Evolutionary conservation across 2,329 filamentous ascomycete species (phyloP), one percentile per base, ranked within the genome.

Genomic region (Monilinia vaccinii-corymbosi): DNA sequence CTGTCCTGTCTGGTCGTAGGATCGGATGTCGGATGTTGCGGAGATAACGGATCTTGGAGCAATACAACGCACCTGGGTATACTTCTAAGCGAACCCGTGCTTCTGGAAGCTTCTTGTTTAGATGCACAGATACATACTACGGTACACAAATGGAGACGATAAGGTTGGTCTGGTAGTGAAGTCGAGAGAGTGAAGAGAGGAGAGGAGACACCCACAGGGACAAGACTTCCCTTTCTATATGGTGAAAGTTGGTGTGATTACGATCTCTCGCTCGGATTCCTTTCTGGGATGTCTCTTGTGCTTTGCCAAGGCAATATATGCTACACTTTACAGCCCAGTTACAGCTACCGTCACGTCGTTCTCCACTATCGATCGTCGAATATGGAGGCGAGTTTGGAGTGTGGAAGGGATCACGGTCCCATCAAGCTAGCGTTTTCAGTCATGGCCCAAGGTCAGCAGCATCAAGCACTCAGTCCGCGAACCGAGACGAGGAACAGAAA

Each of bases 401-500:
- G 66, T 68, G 65, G 67, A 68, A 65, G 61, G 62, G 66, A 59
- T 59, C 63, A 65, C 61, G 62, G 64, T 61, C 66, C 56, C 58
- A 60, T 64, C 66, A 65, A 42, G 64, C 67, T 68, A 69, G 65
- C 64, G 67, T 69, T 70, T 68, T 67, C 65, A 68, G 63, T 64
- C 58, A 48, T 46, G 57, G 45, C 31, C 38, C 51, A 55, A 18
- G 28, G 34, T 49, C 56, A 62, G 67, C 62, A 67, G 65, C n/a
- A n/a, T n/a, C 59, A 42, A 50, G 45, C 31, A 47, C n/a, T 21
- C 8, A 55, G 18, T 14, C 28, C 38, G 28, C 38, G 44, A 18
- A 32, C 8, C 6, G 18, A 44, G 51, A 28, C 3, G 25, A 28
- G 25, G 14, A 55, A 56, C 53, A 56, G 16, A 18, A 56, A 14